Evolutionary conservation across 768 basidiomycete genomes (phyloP).

Genomic region (Boletus rubescentipes): DNA sequence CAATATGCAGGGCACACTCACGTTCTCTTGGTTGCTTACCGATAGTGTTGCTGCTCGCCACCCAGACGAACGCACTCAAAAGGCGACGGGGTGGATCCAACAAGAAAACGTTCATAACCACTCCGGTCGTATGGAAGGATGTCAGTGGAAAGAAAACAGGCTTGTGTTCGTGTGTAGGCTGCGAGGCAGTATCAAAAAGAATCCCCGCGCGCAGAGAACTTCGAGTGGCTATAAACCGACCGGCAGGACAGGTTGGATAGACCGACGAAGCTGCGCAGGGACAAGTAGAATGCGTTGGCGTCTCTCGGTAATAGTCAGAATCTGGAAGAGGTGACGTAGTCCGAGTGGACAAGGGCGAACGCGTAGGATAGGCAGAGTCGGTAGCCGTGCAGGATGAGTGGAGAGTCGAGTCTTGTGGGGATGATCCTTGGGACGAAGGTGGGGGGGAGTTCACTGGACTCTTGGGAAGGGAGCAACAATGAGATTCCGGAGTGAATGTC

Average conservation of each 20-base stretch:
- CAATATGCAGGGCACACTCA: neutral
- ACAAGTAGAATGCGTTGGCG: neutral
- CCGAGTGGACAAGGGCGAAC: slow-evolving; percentile 25
- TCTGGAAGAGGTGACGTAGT: slow-evolving; percentile 23
- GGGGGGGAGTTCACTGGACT: slow-evolving; percentile 30
- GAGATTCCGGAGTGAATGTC: slow-evolving; percentile 14
- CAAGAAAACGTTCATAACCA: slow-evolving; percentile 77
- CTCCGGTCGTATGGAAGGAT: slow-evolving; percentile 60
- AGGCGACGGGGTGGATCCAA: slow-evolving; percentile 62
- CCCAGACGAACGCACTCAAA: slow-evolving; percentile 70
- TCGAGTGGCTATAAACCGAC: slow-evolving; percentile 1
- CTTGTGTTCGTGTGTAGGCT: slow-evolving; percentile 15
- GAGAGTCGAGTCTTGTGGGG: slow-evolving; percentile 25
- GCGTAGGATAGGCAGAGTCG: slow-evolving; percentile 11
- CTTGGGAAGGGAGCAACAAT: slow-evolving; percentile 22
- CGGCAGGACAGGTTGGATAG: slow-evolving; percentile 7
- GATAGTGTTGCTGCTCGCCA: slow-evolving; percentile 41
- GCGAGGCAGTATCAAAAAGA: slow-evolving; percentile 12
- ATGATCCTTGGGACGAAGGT: slow-evolving; percentile 27
- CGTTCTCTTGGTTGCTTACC: slow-evolving; percentile 15
- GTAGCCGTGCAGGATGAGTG: slow-evolving; percentile 1
- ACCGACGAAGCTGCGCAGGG: slow-evolving; percentile 1
- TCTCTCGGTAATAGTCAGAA: slow-evolving; percentile 20
- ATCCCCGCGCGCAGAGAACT: slow-evolving; percentile 6
- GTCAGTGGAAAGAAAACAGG: slow-evolving; percentile 62